phyloP scores from a whole-genome alignment of 1,284 basidiomycete genomes.

The Omphalotus olearius region DNA sequence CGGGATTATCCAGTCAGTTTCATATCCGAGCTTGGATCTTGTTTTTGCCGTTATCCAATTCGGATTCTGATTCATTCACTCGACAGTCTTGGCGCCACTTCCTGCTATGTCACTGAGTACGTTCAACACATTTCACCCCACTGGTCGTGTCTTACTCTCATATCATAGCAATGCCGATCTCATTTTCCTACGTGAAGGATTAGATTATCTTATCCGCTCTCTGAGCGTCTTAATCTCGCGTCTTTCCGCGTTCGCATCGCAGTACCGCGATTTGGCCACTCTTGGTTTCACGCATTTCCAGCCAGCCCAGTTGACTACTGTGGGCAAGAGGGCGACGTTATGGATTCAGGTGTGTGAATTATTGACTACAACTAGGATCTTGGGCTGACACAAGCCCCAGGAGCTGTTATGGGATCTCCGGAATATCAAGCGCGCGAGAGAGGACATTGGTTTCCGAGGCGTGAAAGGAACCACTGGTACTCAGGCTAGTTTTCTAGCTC shows the following conservation, averaged over 20 bases:
- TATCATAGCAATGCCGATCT: conserved; percentile 85
- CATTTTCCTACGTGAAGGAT: conserved; percentile 90
- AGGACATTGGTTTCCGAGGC: conserved; percentile 96
- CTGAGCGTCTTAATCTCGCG: conserved; percentile 89
- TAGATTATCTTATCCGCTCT: conserved; percentile 84
- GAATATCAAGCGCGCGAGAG: conserved; percentile 86
- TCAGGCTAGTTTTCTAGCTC: conserved; percentile 90
- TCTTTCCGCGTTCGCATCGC: conserved; percentile 71
- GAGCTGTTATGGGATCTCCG: conserved; percentile 97
- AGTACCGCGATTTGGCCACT: conserved; percentile 78
- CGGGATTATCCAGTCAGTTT: conserved; percentile 89
- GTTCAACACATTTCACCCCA: conserved; percentile 20
- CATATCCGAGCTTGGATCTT: conserved; percentile 7
- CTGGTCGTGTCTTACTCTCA: neutral
- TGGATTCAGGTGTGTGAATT: conserved; percentile 81
- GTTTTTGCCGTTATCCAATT: conserved; percentile 5
- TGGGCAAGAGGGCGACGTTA: conserved; percentile 97
- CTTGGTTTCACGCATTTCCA: conserved; percentile 99
- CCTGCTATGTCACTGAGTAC: conserved; percentile 98
- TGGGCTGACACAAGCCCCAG: conserved; percentile 30
- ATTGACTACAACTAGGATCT: neutral
- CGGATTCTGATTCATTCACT: conserved; percentile 5
- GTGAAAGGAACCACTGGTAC: conserved; percentile 99
- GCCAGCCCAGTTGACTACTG: conserved; percentile 96
- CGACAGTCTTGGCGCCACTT: conserved; percentile 87